Evolutionary conservation across 257 asterid genomes (phyloP).

Genomic region (Paulownia fortunei): DNA sequence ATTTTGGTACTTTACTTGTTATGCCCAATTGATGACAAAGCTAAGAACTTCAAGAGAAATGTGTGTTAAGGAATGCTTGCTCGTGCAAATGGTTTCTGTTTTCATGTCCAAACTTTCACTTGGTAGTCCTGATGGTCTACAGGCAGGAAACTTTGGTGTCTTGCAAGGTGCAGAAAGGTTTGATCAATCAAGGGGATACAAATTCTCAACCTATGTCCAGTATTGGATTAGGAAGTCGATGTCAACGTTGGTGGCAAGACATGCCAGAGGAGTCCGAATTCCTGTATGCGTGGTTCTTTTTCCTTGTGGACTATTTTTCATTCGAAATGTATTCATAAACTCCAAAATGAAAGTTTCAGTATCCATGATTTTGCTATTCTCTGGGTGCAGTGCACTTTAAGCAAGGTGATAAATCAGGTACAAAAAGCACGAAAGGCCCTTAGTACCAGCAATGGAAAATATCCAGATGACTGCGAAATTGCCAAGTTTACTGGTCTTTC

Average conservation of each 20-base stretch:
- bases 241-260: constrained; percentile 63
- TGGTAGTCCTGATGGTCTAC: constrained; percentile 22
- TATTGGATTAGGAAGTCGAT: constrained; percentile 84
- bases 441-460: constrained; percentile 59
- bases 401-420: constrained; percentile 69
- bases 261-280: constrained; percentile 77
- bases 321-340: constrained; percentile 1
- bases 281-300: constrained; percentile 61
- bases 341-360: neutral
- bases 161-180: constrained; percentile 88
- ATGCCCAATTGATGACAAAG: neutral
- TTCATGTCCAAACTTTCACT: constrained; percentile 15
- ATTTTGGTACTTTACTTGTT: neutral
- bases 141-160: constrained; percentile 87
- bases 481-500: constrained; percentile 80
- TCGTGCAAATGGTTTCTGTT: neutral
- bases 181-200: constrained; percentile 80
- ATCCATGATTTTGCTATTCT: constrained; percentile 13
- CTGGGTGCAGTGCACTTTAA: constrained; percentile 60
- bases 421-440: constrained; percentile 75
- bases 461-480: constrained; percentile 64
- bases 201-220: constrained; percentile 90
- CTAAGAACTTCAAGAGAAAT: neutral
- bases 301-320: constrained; percentile 1
- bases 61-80: neutral